Evolutionary conservation across 306 rosid genomes (phyloP).

Genomic region (Gastrolobium bilobum): DNA sequence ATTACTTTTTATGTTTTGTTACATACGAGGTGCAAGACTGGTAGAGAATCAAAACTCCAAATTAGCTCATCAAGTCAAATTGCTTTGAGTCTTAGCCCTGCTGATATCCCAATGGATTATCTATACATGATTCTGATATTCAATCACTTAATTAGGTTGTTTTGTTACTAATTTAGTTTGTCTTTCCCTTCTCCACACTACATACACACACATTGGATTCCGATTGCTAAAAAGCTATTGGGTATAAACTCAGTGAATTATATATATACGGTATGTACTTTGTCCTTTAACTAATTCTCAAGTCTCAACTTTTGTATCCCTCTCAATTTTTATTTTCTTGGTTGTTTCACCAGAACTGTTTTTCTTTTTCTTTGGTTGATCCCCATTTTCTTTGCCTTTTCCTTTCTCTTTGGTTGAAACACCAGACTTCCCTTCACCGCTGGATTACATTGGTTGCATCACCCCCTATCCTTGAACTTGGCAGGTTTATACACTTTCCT

Average conservation of each 20-base stretch:
- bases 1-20: neutral
- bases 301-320: conserved; percentile 52
- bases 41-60: neutral
- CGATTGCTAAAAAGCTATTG: conserved; percentile 59
- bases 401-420: neutral
- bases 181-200: neutral
- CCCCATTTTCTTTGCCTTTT: neutral
- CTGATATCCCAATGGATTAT: no score
- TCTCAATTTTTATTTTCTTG: conserved; percentile 22
- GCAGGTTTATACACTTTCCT: conserved; percentile 1
- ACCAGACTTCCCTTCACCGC: neutral
- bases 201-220: conserved; percentile 63
- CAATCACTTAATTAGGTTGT: no score
- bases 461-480: neutral
- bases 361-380: conserved; percentile 10
- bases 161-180: neutral
- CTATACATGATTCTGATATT: no score
- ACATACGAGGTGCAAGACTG: neutral
- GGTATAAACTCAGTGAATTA: conserved; percentile 65
- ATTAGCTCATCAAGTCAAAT: neutral
- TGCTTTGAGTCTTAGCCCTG: no score
- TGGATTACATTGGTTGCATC: conserved; percentile 3
- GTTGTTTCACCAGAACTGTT: conserved; percentile 35
- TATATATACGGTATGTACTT: conserved; percentile 51
- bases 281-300: no score